Percentiles rank a stretch among this genome's conserved stretches.
Evolutionary conservation across 1,284 basidiomycete species (phyloP).

Genomic region (Caloboletus firmus): DNA sequence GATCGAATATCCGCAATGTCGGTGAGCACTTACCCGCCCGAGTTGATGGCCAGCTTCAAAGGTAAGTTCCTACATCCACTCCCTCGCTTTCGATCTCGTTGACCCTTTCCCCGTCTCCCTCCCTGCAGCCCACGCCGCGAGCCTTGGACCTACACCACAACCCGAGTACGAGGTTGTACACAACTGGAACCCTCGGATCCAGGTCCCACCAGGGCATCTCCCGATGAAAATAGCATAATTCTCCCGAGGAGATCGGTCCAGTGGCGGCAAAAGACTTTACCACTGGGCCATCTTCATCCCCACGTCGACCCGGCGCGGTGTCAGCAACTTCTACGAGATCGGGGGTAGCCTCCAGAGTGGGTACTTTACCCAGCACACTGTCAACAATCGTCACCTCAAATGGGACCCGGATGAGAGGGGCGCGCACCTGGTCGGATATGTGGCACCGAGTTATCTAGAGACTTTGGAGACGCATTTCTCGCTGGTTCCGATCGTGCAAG

Average conservation of each 20-base stretch:
- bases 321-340: constrained; percentile 27
- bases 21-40: constrained; percentile 5
- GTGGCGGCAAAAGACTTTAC: constrained; percentile 5
- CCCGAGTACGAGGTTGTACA: constrained; percentile 15
- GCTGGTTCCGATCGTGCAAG: constrained; percentile 15
- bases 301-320: constrained; percentile 19
- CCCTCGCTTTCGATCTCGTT: neutral
- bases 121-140: constrained; percentile 10
- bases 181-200: neutral
- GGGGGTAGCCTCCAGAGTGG: constrained; percentile 12
- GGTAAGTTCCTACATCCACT: neutral
- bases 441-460: constrained; percentile 5
- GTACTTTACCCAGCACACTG: constrained; percentile 13
- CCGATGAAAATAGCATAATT: constrained; percentile 22
- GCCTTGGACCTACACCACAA: neutral
- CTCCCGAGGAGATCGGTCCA: constrained; percentile 1
- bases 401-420: constrained; percentile 16
- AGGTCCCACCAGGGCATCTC: constrained; percentile 14
- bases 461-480: constrained; percentile 7
- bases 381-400: constrained; percentile 8
- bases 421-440: constrained; percentile 9
- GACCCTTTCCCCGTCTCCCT: neutral
- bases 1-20: constrained; percentile 7
- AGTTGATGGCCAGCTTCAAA: constrained; percentile 11
- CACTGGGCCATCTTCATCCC: constrained; percentile 30